Conservation (phyloP, 768 basidiomycete genomes). For the Leucosporidium scottii region DNA sequence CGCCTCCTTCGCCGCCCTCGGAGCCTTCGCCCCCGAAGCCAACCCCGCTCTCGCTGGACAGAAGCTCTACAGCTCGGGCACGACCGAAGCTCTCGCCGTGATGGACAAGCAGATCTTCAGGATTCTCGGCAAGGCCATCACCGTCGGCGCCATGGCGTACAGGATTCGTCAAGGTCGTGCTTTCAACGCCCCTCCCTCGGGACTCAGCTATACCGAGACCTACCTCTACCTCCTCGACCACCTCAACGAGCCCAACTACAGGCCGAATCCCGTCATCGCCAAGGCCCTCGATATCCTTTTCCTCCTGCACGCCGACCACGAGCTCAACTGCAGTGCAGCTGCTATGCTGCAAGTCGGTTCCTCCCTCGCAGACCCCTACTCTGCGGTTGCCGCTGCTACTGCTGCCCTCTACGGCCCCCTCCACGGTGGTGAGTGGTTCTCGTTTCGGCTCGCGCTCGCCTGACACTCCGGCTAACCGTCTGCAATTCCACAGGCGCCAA, state of each 20-base stretch:
- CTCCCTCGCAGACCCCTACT: conserved; percentile 84
- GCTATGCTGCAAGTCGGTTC: conserved; percentile 82
- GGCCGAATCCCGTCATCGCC: conserved; percentile 73
- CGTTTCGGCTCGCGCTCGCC: neutral
- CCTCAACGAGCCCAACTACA: conserved; percentile 59
- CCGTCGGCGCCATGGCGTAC: conserved; percentile 90
- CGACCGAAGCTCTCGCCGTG: conserved; percentile 48
- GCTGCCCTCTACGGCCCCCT: conserved; percentile 63
- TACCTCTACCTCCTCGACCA: conserved; percentile 91
- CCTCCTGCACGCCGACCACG: conserved; percentile 58
- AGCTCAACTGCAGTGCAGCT: conserved; percentile 63
- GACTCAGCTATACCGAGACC: conserved; percentile 45
- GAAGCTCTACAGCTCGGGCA: conserved; percentile 36
- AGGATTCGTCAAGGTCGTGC: conserved; percentile 82
- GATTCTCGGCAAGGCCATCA: conserved; percentile 65
- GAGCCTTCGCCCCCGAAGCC: conserved; percentile 46
- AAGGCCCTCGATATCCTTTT: conserved; percentile 83
- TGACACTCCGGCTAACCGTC: conserved; percentile 11
- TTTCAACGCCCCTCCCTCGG: conserved; percentile 75
- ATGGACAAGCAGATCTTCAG: conserved; percentile 87
- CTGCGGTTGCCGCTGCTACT: conserved; percentile 76
- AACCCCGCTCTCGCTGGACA: conserved; percentile 78
- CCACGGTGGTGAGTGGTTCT: conserved; percentile 44
- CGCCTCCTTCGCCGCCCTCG: conserved; percentile 77
- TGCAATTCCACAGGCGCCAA: conserved; percentile 61